A percentile compares a stretch with the other conserved stretches of the same genome.
Conservation (phyloP, 768 basidiomycete genomes). For the Crassisporium funariophilum region DNA sequence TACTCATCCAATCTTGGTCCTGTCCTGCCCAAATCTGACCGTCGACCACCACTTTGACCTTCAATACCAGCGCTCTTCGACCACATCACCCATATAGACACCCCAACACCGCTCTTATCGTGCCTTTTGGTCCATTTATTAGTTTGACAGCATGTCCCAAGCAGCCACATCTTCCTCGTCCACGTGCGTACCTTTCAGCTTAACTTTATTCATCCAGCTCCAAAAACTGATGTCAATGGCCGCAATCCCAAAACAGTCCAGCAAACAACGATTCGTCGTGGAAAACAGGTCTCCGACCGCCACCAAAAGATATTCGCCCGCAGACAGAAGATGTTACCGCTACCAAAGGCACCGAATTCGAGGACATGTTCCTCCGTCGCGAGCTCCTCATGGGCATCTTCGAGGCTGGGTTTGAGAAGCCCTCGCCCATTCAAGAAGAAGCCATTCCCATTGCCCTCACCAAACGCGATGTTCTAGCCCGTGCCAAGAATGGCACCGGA, state of each 20-base stretch:
- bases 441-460: slow-evolving; percentile 94
- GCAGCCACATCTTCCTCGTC: slow-evolving; percentile 27
- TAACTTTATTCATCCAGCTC: slow-evolving; percentile 1
- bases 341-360: slow-evolving; percentile 93
- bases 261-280: slow-evolving; percentile 50
- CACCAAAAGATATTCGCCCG: slow-evolving; percentile 89
- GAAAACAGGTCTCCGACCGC: slow-evolving; percentile 79
- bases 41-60: not conserved
- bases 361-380: slow-evolving; percentile 89
- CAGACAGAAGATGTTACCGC: slow-evolving; percentile 97
- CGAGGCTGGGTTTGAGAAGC: slow-evolving; percentile 95
- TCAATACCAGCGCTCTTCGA: not conserved
- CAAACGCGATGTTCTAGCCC: slow-evolving; percentile 91
- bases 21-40: not conserved
- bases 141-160: slow-evolving; percentile 23
- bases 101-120: slow-evolving; percentile 4
- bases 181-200: slow-evolving; percentile 20
- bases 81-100: not conserved
- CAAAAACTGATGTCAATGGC: slow-evolving; percentile 4
- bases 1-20: not conserved
- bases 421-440: slow-evolving; percentile 99
- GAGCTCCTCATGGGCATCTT: slow-evolving; percentile 99
- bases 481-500: slow-evolving; percentile 96
- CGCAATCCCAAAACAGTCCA: slow-evolving; percentile 26
- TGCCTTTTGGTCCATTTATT: slow-evolving; percentile 6